Conservation (phyloP, 176 grass and related monocot species). For the Musa beccarii region DNA sequence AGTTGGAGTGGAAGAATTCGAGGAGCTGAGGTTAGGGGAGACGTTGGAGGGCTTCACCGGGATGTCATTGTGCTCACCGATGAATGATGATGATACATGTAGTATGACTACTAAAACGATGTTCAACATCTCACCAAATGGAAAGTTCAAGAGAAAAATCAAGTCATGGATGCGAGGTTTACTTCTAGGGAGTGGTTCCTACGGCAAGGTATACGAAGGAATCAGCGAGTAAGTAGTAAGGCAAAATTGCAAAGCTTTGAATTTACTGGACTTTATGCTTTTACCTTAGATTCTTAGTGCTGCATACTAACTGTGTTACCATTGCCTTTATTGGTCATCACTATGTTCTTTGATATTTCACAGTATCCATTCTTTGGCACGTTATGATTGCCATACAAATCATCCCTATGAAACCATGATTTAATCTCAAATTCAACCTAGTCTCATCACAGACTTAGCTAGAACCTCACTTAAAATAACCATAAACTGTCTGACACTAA, state of each 20-base stretch:
- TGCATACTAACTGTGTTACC: constrained; percentile 5
- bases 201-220: constrained; percentile 73
- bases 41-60: constrained; percentile 71
- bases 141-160: constrained; percentile 63
- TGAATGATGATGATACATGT: constrained; percentile 74
- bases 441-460: too few relatives aligned
- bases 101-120: constrained; percentile 73
- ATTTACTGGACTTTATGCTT: not conserved
- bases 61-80: constrained; percentile 58
- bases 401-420: too few relatives aligned
- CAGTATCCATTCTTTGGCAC: too few relatives aligned
- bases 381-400: too few relatives aligned
- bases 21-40: constrained; percentile 55
- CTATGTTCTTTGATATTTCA: too few relatives aligned
- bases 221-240: constrained; percentile 87
- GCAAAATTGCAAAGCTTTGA: not conserved
- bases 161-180: constrained; percentile 68
- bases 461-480: too few relatives aligned
- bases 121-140: constrained; percentile 81
- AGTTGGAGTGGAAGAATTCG: constrained; percentile 42
- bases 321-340: too few relatives aligned
- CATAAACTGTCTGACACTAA: too few relatives aligned
- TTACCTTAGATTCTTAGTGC: not conserved
- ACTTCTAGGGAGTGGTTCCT: constrained; percentile 79
- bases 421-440: too few relatives aligned